These are phyloP conservation scores for Aspergillus sp. DNA, from an alignment of 2,329 filamentous ascomycete genomes.

Conservation along the genomic window DNA sequence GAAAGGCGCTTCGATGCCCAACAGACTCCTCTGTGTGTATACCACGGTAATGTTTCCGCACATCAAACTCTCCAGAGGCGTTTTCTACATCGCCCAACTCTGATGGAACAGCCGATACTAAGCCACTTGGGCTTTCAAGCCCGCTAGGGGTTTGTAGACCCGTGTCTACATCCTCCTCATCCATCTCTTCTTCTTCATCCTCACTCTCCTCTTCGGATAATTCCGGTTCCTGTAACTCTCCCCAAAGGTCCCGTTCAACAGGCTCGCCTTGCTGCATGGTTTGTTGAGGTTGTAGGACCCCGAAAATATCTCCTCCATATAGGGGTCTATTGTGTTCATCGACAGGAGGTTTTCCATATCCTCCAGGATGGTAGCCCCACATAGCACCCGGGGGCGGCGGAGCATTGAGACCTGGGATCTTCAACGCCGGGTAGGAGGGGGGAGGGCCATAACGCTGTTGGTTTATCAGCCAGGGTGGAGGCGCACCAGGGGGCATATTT, in stretches of 20 bases:
- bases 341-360: conserved; percentile 92
- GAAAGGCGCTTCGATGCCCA: conserved; percentile 77
- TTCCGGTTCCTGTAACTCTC: conserved; percentile 79
- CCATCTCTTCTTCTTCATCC: conserved; percentile 65
- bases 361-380: conserved; percentile 95
- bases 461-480: conserved; percentile 96
- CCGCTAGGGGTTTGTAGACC: conserved; percentile 66
- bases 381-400: conserved; percentile 83
- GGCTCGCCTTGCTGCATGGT: conserved; percentile 69
- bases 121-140: conserved; percentile 76
- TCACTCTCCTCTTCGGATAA: conserved; percentile 69
- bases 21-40: conserved; percentile 83
- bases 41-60: conserved; percentile 81
- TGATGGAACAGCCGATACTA: conserved; percentile 76
- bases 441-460: conserved; percentile 92
- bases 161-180: conserved; percentile 51
- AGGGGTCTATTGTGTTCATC: conserved; percentile 90
- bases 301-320: conserved; percentile 94
- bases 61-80: conserved; percentile 82
- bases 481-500: conserved; percentile 87
- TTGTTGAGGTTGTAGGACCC: conserved; percentile 65
- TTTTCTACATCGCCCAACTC: conserved; percentile 75
- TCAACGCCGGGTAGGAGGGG: conserved; percentile 91
- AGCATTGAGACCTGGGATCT: conserved; percentile 91
- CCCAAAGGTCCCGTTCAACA: conserved; percentile 86